Conservation (phyloP, 345 rosid genomes). For the Gossypium bickii region DNA sequence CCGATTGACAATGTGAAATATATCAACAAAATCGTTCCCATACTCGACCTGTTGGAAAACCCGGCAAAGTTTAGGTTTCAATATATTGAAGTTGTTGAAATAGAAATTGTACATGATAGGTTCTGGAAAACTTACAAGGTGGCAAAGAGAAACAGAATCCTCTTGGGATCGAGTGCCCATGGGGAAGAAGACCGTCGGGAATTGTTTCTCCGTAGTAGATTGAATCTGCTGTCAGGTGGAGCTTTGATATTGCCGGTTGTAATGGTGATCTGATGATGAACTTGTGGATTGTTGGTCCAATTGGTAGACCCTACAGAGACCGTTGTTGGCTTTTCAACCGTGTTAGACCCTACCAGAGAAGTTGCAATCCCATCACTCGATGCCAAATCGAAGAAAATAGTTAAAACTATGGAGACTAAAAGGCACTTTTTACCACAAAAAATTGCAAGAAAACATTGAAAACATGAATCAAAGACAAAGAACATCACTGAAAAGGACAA, state of each 20-base stretch:
- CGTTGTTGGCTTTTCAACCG: constrained; percentile 45
- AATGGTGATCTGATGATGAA: constrained; percentile 81
- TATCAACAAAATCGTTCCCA: constrained; percentile 90
- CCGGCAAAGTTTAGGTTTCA: not conserved
- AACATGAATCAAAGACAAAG: constrained; percentile 20
- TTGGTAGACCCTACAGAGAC: constrained; percentile 33
- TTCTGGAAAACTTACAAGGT: constrained; percentile 56
- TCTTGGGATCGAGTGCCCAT: constrained; percentile 82
- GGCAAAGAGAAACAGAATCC: constrained; percentile 80
- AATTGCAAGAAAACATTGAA: constrained; percentile 6
- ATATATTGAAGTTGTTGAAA: not conserved
- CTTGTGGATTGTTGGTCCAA: constrained; percentile 34
- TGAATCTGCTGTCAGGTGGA: constrained; percentile 39
- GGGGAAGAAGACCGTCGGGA: constrained; percentile 52
- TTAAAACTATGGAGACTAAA: not conserved
- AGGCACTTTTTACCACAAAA: not conserved
- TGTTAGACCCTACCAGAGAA: constrained; percentile 33
- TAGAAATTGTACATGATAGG: not conserved
- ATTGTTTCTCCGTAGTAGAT: constrained; percentile 49
- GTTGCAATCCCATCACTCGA: constrained; percentile 16
- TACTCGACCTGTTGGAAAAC: constrained; percentile 64
- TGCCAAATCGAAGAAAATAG: constrained; percentile 5
- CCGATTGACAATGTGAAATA: constrained; percentile 73
- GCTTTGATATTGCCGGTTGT: constrained; percentile 38
- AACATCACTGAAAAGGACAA: not conserved